A percentile compares a stretch with the other conserved stretches of the same genome.
These are phyloP conservation scores for Pyrenula aspistea DNA, from an alignment of 495 filamentous ascomycete genomes.

Conservation along the genomic window DNA sequence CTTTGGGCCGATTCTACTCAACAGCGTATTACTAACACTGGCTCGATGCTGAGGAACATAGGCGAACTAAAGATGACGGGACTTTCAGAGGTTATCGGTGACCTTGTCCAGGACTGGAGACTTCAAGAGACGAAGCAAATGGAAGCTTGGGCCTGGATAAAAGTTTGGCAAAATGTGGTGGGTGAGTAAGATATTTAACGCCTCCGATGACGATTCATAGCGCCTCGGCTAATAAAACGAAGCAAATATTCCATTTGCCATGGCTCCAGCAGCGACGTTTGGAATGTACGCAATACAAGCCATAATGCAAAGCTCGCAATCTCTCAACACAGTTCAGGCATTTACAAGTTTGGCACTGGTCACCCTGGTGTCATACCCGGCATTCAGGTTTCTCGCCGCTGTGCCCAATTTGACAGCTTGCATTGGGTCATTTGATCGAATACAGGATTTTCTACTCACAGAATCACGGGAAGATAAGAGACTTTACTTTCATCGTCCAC, in stretches of 20 bases:
- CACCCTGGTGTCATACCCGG: conserved; percentile 17
- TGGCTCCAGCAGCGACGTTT: conserved; percentile 11
- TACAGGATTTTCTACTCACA: conserved; percentile 15
- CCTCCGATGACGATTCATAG: too few species aligned
- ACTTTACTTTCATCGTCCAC: too few species aligned
- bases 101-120: conserved; percentile 31
- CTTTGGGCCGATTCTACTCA: conserved; percentile 31
- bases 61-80: conserved; percentile 24
- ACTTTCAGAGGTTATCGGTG: conserved; percentile 20
- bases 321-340: conserved; percentile 11
- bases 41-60: conserved; percentile 18
- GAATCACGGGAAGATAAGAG: background rate
- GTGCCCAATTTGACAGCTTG: conserved; percentile 10
- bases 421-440: conserved; percentile 17
- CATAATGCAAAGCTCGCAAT: conserved; percentile 5
- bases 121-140: conserved; percentile 23
- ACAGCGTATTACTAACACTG: conserved; percentile 23
- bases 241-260: conserved; percentile 1
- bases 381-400: conserved; percentile 14
- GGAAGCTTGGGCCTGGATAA: too few species aligned
- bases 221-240: too few species aligned
- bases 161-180: too few species aligned
- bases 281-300: conserved; percentile 8
- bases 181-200: background rate
- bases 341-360: conserved; percentile 28